Conservation (phyloP, 2,329 filamentous ascomycete genomes). For the Metarhizium anisopliae region DNA sequence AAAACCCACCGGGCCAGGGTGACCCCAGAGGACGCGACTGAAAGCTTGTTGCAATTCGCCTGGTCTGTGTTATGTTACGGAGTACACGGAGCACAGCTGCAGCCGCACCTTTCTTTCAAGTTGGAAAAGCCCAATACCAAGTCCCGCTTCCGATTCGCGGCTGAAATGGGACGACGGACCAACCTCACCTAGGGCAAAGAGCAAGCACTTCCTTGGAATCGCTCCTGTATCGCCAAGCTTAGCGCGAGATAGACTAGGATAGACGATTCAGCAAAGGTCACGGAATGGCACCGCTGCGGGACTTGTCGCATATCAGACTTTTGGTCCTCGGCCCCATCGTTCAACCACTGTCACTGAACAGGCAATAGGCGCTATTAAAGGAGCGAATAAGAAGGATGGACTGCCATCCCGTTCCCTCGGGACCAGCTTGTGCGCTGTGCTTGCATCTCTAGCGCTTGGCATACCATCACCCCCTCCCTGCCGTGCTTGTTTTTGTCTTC, state of each 20-base stretch:
- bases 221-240: neutral
- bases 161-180: neutral
- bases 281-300: slow-evolving; percentile 1
- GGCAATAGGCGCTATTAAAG: neutral
- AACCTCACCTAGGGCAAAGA: neutral
- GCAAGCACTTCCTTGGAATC: neutral
- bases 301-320: neutral
- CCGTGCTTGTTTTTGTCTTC: neutral
- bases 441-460: neutral
- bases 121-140: neutral
- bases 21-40: neutral
- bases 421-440: slow-evolving; percentile 7
- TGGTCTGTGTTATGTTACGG: neutral
- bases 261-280: neutral
- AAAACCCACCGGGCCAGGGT: neutral
- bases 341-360: neutral
- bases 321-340: neutral
- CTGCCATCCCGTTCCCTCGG: slow-evolving; percentile 9
- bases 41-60: neutral
- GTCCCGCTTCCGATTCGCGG: neutral
- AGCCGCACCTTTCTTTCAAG: neutral
- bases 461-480: neutral
- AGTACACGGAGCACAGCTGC: neutral
- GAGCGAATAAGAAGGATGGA: neutral
- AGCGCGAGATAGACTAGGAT: neutral